phyloP scores from a whole-genome alignment of 768 basidiomycete species.

The Kwoniella dejecticola region DNA sequence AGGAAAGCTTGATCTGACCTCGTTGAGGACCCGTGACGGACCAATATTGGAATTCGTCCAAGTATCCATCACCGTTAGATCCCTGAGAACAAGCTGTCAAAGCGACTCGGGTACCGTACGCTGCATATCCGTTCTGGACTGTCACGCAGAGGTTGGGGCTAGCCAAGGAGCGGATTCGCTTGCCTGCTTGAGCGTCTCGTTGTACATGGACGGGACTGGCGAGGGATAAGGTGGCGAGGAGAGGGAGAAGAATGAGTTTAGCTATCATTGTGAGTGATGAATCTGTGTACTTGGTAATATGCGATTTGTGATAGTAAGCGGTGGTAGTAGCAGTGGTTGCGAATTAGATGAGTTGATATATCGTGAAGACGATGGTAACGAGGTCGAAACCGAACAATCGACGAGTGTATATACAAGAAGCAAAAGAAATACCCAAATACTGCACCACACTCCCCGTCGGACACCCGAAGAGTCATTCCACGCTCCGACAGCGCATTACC shows the following conservation, averaged over 20 bases:
- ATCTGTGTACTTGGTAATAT: too few relatives aligned
- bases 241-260: neutral
- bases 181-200: neutral
- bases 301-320: too few relatives aligned
- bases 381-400: too few relatives aligned
- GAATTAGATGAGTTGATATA: too few relatives aligned
- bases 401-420: too few relatives aligned
- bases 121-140: slow-evolving; percentile 21
- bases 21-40: slow-evolving; percentile 2
- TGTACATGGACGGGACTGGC: neutral
- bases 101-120: slow-evolving; percentile 15
- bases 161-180: slow-evolving; percentile 3
- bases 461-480: neutral
- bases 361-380: too few relatives aligned
- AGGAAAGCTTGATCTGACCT: slow-evolving; percentile 6
- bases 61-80: neutral
- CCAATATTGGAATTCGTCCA: slow-evolving; percentile 7
- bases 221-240: neutral
- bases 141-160: slow-evolving; percentile 13
- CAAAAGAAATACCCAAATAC: too few relatives aligned
- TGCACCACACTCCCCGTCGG: neutral
- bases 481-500: neutral
- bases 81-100: slow-evolving; percentile 7
- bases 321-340: too few relatives aligned
- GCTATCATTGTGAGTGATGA: neutral